Evolutionary conservation across 345 rosid genomes (phyloP), one percentile per base, ranked within the genome.

Genomic region (Murraya paniculata): DNA sequence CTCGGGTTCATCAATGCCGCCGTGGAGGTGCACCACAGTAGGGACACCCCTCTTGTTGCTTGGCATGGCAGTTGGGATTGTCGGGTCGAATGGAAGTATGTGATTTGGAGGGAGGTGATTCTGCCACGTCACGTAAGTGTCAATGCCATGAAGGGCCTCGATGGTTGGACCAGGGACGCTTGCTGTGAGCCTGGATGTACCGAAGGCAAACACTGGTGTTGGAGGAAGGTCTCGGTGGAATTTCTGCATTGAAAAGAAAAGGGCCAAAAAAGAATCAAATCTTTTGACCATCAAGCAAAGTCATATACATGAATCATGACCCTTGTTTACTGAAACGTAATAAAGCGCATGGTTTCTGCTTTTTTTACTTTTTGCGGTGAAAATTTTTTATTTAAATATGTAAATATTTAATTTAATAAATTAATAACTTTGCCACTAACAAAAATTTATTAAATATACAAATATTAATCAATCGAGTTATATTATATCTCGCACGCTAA

Each of bases 11-110:
- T 87, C 84, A 66, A 95, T 87, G 4, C 85, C 91, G 3, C 99
- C 99, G 45, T 95, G 99, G 82, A 95, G 92, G 82, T 95, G 98
- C 67, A 95, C 99, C 36, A 95, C 99, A 6, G 99, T 91, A 25
- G 99, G 97, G 9, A 95, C 59, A 18, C 99, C 98, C 60, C 78
- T 85, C 73, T 74, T 79, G 72, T 48, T 55, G 56, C 77, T 7
- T 0, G 98, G 81, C 1, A 75, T 74, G 6, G 99, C 98, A 0
- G 94, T 92, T 0, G 92, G 97, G 77, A 94, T 89, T 0, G 98
- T 95, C 0, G 89, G 89, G 83, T 94, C 99, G 97, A 93, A 91
- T 1, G 97, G 98, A 64, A 95, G 94, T 30, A 95, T 91, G 84
- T 95, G 98, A 69, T 84, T 73, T 65, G 85, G 33, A 81, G 97